Base-by-base conservation (phyloP, 2,329 filamentous ascomycete species). In the Scleromitrula shiraiana region DNA sequence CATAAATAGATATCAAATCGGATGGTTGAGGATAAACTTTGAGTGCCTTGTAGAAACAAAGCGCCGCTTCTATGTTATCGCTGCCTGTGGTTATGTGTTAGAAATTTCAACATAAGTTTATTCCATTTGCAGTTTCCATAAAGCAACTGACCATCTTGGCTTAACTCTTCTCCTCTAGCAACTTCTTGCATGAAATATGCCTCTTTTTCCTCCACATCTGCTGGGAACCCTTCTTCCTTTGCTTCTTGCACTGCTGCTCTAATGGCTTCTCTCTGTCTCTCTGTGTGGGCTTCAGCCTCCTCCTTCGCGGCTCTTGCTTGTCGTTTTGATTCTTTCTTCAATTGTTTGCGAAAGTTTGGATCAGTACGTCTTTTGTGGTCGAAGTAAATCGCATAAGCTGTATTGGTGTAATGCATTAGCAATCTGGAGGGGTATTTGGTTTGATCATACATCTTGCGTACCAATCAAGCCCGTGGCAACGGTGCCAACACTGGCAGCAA, bases 151-250 rank as follows among this genome's bases (percentile, higher is more conserved):
- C 89, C 87, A 68, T 95, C 85, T 61, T 80, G 74, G 64, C 84
- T 87, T 64, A 96, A 76, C 47, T 77, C 71, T 75, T 98, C 93
- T 64, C 93, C 93, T 65, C 81, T 75, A 60, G 89, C 87, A 56
- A 98, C 89, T 70, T 95, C 88, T 66, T 88, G 83, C 80, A 97
- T 95, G 72, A 98, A 98, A 75, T 88, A 98, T 53, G 82, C 79
- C 75, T 98, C 93, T 67, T 88, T 89, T 73, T 95, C 89, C 67
- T 97, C 91, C 29, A 91, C 81, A 62, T 89, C 88, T 36, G 77
- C 75, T 41, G 93, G 93, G 77, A 95, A 96, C 49, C 91, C 93
- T 68, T 95, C 89, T 50, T 86, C 85, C 71, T 89, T 87, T 59
- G 90, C 88, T 60, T 85, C 78, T 60, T 88, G 81, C 41, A 97